Evolutionary conservation across 257 asterid species (phyloP).

Genomic region (Pogostemon cablin): DNA sequence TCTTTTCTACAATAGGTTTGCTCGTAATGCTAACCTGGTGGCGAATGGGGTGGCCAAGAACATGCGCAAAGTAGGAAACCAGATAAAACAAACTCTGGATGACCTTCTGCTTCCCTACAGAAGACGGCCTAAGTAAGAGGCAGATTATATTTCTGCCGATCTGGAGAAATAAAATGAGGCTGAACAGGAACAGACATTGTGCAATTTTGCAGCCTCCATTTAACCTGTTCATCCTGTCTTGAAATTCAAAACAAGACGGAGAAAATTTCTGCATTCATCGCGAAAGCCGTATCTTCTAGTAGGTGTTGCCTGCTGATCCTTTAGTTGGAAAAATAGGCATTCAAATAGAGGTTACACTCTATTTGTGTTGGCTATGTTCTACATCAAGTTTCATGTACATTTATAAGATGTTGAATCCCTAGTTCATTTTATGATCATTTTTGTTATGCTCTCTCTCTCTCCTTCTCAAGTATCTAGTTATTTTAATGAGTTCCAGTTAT

Average conservation of each 20-base stretch:
- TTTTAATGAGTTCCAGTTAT: too few species aligned
- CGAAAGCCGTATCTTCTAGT: too few species aligned
- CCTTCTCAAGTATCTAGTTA: too few species aligned
- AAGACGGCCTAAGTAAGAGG: constrained; percentile 63
- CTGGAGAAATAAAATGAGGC: constrained; percentile 25
- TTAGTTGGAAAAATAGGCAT: too few species aligned
- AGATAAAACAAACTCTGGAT: constrained; percentile 60
- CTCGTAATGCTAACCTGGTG: constrained; percentile 74
- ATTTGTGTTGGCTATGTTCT: too few species aligned
- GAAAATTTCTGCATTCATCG: not conserved
- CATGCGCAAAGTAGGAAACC: constrained; percentile 67
- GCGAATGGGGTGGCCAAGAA: constrained; percentile 85
- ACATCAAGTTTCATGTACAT: too few species aligned
- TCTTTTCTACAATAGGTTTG: constrained; percentile 48
- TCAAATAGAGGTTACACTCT: too few species aligned
- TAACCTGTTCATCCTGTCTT: not conserved
- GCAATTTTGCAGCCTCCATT: constrained; percentile 16
- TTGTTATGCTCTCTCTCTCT: too few species aligned
- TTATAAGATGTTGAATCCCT: too few species aligned
- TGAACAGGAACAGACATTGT: constrained; percentile 13
- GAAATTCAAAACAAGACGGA: not conserved
- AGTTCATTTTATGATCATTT: too few species aligned
- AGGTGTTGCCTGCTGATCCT: too few species aligned
- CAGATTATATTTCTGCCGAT: not conserved
- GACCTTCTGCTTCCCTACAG: constrained; percentile 64